These are phyloP conservation scores for Cladophialophora chaetospira DNA, from an alignment of 2,329 filamentous ascomycete species.

Conservation along the genomic window DNA sequence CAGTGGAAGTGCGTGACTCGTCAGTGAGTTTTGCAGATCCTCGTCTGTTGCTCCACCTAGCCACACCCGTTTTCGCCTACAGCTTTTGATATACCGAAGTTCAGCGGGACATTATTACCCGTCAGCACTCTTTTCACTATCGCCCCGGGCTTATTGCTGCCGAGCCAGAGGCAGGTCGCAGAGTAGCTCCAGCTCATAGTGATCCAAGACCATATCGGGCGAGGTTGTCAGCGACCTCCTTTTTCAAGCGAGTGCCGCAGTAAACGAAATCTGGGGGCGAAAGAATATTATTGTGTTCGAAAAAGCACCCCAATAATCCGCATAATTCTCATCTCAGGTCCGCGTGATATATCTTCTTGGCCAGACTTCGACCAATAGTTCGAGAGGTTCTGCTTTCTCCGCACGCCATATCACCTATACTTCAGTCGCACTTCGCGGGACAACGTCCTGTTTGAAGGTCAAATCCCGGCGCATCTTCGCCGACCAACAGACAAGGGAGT, in stretches of 20 bases:
- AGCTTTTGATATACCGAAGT: not conserved
- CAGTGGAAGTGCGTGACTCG: not conserved
- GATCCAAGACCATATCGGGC: not conserved
- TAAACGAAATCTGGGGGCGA: constrained; percentile 1
- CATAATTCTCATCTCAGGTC: no score
- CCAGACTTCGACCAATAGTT: not conserved
- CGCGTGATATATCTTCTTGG: no score
- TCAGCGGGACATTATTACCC: not conserved
- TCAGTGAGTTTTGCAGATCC: not conserved
- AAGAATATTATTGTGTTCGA: constrained; percentile 5
- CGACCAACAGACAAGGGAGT: not conserved
- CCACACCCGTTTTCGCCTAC: not conserved
- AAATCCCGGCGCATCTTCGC: not conserved
- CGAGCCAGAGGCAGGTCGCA: not conserved
- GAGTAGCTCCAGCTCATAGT: not conserved
- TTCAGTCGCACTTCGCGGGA: not conserved
- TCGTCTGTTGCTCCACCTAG: not conserved
- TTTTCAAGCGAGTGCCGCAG: not conserved
- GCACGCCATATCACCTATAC: not conserved
- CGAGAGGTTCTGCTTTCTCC: not conserved
- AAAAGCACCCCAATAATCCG: no score
- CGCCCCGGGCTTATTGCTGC: not conserved
- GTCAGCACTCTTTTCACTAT: not conserved
- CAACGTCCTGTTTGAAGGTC: not conserved
- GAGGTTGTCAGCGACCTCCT: not conserved